phyloP scores from a whole-genome alignment of 2,329 filamentous ascomycete genomes.

The Laburnicola sp. region DNA sequence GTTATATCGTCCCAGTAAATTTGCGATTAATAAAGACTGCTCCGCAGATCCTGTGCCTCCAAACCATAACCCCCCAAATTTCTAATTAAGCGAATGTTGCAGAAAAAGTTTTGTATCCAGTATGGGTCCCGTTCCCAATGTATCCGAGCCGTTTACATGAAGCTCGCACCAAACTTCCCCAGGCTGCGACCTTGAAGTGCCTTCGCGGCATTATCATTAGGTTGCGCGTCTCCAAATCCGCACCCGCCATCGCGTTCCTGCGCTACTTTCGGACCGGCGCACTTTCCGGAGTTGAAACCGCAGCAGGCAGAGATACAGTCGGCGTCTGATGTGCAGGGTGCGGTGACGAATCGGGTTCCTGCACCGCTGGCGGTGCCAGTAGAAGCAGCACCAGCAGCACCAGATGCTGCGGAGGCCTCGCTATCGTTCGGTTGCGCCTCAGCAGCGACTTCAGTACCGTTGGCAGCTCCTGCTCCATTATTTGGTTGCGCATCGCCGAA shows the following conservation, averaged over 20 bases:
- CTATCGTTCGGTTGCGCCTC: not conserved
- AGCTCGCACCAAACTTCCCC: slow-evolving; percentile 25
- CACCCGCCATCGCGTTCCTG: slow-evolving; percentile 44
- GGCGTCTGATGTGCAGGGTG: slow-evolving; percentile 30
- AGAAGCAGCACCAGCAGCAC: not conserved
- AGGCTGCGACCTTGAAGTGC: slow-evolving; percentile 25
- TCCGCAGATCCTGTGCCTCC: too few relatives aligned
- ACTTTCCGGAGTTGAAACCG: slow-evolving; percentile 37
- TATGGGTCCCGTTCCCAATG: too few relatives aligned
- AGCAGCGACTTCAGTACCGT: not conserved
- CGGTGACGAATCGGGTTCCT: slow-evolving; percentile 37
- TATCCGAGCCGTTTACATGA: slow-evolving; percentile 16
- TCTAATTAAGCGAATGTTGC: too few relatives aligned
- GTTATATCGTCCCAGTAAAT: too few relatives aligned
- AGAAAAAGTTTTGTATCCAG: too few relatives aligned
- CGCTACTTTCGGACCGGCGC: slow-evolving; percentile 38
- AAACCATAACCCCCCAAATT: too few relatives aligned
- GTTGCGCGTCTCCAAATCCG: slow-evolving; percentile 41
- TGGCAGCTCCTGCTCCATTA: slow-evolving; percentile 25
- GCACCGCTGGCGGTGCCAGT: slow-evolving; percentile 2
- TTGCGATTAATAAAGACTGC: too few relatives aligned
- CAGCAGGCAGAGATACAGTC: slow-evolving; percentile 32
- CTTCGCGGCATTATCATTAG: slow-evolving; percentile 39
- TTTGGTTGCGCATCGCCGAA: slow-evolving; percentile 41
- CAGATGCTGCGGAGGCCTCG: not conserved